Evolutionary conservation across 805 yeast genomes (phyloP).

Genomic region (Kazachstania viticola): DNA sequence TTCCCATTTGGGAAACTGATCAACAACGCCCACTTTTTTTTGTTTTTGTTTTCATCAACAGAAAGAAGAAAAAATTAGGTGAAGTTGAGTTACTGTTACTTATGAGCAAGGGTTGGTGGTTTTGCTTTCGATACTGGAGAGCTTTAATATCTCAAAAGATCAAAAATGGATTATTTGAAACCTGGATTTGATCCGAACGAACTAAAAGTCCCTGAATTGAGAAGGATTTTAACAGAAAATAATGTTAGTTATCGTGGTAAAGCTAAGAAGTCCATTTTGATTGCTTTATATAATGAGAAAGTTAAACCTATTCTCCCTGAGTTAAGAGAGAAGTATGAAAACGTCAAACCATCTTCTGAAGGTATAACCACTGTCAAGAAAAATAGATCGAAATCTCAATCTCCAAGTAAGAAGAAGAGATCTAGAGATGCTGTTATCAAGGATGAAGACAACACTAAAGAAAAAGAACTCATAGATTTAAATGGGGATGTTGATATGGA

Average conservation of each 20-base stretch:
- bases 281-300: slow-evolving; percentile 41
- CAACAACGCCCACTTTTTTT: too few species aligned
- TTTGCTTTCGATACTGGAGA: too few species aligned
- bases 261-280: slow-evolving; percentile 56
- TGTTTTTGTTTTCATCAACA: too few species aligned
- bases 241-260: slow-evolving; percentile 44
- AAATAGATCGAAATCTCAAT: not conserved
- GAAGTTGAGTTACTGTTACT: not conserved
- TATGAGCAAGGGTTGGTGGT: not conserved
- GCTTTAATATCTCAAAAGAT: too few species aligned
- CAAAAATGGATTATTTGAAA: slow-evolving; percentile 7
- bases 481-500: slow-evolving; percentile 6
- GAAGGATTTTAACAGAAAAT: slow-evolving; percentile 51
- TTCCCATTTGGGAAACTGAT: too few species aligned
- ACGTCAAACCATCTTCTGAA: slow-evolving; percentile 11
- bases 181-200: slow-evolving; percentile 53
- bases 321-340: slow-evolving; percentile 27
- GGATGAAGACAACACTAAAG: slow-evolving; percentile 1
- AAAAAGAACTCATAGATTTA: slow-evolving; percentile 2
- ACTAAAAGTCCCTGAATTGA: slow-evolving; percentile 55
- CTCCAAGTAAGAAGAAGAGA: slow-evolving; percentile 8
- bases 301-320: slow-evolving; percentile 38
- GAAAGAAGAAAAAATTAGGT: too few species aligned
- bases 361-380: slow-evolving; percentile 3
- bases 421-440: slow-evolving; percentile 1